Percentiles rank a stretch among this genome's conserved stretches.
phyloP scores from a whole-genome alignment of 495 filamentous ascomycete species.

The Aspergillus conjunctus region DNA sequence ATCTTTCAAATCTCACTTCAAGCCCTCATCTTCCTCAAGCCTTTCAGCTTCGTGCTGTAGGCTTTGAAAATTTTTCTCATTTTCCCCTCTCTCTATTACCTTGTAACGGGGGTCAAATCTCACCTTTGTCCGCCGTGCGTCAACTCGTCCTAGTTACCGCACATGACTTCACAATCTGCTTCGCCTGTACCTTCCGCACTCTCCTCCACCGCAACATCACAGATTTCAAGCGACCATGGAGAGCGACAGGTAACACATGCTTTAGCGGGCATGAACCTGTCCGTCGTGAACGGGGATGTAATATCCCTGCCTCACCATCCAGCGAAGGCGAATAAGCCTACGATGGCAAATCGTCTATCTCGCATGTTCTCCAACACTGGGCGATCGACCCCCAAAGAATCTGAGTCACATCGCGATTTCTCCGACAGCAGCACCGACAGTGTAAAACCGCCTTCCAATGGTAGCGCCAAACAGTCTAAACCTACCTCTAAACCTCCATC shows the following conservation, averaged over 20 bases:
- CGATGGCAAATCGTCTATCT: slow-evolving; percentile 59
- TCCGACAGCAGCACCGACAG: slow-evolving; percentile 48
- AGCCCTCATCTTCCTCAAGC: slow-evolving; percentile 19
- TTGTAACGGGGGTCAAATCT: slow-evolving; percentile 20
- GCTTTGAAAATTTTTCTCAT: slow-evolving; percentile 12
- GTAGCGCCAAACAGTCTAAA: slow-evolving; percentile 38
- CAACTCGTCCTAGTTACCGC: slow-evolving; percentile 33
- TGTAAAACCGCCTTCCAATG: slow-evolving; percentile 32
- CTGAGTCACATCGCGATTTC: slow-evolving; percentile 39
- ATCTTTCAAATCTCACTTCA: slow-evolving; percentile 10
- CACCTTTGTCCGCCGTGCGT: slow-evolving; percentile 22
- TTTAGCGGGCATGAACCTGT: slow-evolving; percentile 50
- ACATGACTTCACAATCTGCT: slow-evolving; percentile 51
- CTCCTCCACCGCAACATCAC: slow-evolving; percentile 47
- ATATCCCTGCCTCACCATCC: slow-evolving; percentile 36
- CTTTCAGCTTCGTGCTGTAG: slow-evolving; percentile 32
- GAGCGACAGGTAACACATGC: slow-evolving; percentile 50
- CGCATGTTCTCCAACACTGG: slow-evolving; percentile 59
- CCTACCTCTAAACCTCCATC: slow-evolving; percentile 43
- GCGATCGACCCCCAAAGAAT: slow-evolving; percentile 38
- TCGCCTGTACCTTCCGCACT: slow-evolving; percentile 51
- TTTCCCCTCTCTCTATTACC: slow-evolving; percentile 10
- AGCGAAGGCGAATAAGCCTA: slow-evolving; percentile 48
- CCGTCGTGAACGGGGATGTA: slow-evolving; percentile 41
- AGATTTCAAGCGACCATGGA: slow-evolving; percentile 48